Base-by-base conservation (phyloP, 108 stramenopile species). In the Cylindrotheca fusiformis region DNA sequence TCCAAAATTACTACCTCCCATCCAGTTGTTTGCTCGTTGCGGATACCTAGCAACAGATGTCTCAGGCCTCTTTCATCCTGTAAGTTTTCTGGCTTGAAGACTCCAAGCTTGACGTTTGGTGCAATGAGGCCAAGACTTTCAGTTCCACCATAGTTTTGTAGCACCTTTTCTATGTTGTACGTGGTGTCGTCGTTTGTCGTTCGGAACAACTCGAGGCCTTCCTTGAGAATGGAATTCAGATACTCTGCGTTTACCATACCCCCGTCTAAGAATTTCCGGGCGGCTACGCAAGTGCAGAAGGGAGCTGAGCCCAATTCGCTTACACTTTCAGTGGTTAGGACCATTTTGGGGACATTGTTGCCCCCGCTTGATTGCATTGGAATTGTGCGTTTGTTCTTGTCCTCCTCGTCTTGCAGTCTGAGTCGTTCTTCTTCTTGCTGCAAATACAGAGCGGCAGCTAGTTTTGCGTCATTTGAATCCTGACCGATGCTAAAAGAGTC, bases 281-380 rank as follows among this genome's bases (percentile, higher is more conserved):
- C 67, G 17, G 67, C 58, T 3, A 68, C 27, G 29, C 57, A 58
- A 24, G 67, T 52, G 19, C 67, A 68, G 59, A 59, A 68, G 19
- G 67, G 48, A 47, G 36, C 49, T 6, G 67, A 55, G 0, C 51
- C 50, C 3, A 19, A 2, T 8, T 29, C 51, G 1, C 18, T 59
- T 4, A 52, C 18, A 12, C 18, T 21, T 2, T 45, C 5, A 4
- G 48, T 8, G 24, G 30, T 59, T 31, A 25, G 33, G 4, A 68
- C 67, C 57, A 68, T 68, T 21, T 47, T 28, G 21, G 65, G 65
- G 14, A 50, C 28, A 48, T 57, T 41, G 28, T 60, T 48, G 60
- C 27, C 25, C 5, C 8, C 5, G 51, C 14, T 41, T 6, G 36
- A 10, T 6, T 41, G 14, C 10, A 14, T 10, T 41, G 36, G 36